phyloP scores from a whole-genome alignment of 768 basidiomycete species.

The Boletus rubroflammeus region DNA sequence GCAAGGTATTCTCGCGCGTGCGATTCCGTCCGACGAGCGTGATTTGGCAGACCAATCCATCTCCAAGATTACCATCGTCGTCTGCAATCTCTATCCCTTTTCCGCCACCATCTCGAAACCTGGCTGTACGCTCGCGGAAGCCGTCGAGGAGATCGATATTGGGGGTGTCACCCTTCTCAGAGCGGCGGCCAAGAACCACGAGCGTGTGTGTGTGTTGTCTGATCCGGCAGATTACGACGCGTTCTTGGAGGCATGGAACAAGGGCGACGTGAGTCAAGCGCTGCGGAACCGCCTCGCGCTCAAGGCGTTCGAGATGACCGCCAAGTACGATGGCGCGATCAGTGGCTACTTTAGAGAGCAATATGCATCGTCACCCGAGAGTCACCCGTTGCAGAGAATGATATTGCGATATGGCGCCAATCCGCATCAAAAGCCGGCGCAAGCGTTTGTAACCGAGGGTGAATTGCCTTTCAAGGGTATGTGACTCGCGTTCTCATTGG shows the following conservation, averaged over 20 bases:
- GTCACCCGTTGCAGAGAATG: slow-evolving; percentile 75
- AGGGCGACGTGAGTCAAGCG: slow-evolving; percentile 68
- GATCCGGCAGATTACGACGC: slow-evolving; percentile 84
- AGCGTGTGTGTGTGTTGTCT: slow-evolving; percentile 82
- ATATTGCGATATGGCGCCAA: slow-evolving; percentile 94
- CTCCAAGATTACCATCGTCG: slow-evolving; percentile 92
- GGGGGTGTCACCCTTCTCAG: slow-evolving; percentile 97
- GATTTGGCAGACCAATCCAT: slow-evolving; percentile 84
- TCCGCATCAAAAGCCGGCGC: slow-evolving; percentile 98
- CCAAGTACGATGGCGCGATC: slow-evolving; percentile 92
- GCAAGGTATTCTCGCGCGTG: slow-evolving; percentile 88
- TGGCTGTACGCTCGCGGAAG: slow-evolving; percentile 83
- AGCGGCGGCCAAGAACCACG: slow-evolving; percentile 98
- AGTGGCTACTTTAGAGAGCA: slow-evolving; percentile 95
- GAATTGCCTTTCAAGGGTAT: slow-evolving; percentile 91
- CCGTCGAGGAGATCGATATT: slow-evolving; percentile 98
- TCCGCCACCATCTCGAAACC: slow-evolving; percentile 85
- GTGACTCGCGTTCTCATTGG: neutral
- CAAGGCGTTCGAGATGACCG: slow-evolving; percentile 97
- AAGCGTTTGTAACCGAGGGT: slow-evolving; percentile 88
- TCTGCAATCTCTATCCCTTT: slow-evolving; percentile 99
- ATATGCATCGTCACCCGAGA: slow-evolving; percentile 85
- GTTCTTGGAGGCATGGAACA: slow-evolving; percentile 75
- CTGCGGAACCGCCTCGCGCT: slow-evolving; percentile 80
- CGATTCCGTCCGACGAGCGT: slow-evolving; percentile 83